These are phyloP conservation scores for Naganishia antarctica DNA, from an alignment of 768 basidiomycete species.

Conservation along the genomic window DNA sequence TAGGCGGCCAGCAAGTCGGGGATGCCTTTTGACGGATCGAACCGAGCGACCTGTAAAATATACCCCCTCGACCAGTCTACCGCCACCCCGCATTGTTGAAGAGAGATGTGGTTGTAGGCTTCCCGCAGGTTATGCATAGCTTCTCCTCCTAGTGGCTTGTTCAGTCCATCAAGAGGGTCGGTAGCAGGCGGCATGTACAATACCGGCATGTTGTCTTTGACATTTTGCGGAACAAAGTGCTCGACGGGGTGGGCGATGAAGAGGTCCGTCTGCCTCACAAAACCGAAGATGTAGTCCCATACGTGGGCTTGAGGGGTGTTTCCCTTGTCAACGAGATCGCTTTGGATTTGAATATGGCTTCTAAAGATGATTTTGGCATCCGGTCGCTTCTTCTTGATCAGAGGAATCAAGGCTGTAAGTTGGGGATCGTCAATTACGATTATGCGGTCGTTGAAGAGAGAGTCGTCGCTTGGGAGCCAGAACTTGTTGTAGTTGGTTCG, in stretches of 20 bases:
- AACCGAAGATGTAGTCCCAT: slow-evolving; percentile 92
- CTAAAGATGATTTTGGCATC: slow-evolving; percentile 85
- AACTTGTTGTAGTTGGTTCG: slow-evolving; percentile 64
- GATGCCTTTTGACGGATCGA: slow-evolving; percentile 82
- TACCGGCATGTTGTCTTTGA: slow-evolving; percentile 55
- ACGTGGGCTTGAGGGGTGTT: slow-evolving; percentile 84
- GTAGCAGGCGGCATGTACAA: slow-evolving; percentile 43
- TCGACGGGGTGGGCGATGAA: slow-evolving; percentile 89
- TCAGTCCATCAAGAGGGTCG: slow-evolving; percentile 75
- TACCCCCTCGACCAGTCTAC: slow-evolving; percentile 63
- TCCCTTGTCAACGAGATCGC: slow-evolving; percentile 73
- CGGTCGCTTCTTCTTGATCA: slow-evolving; percentile 78
- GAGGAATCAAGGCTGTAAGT: slow-evolving; percentile 83
- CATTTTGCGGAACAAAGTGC: slow-evolving; percentile 86
- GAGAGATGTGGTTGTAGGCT: slow-evolving; percentile 41
- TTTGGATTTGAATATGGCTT: slow-evolving; percentile 79
- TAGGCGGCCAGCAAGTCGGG: slow-evolving; percentile 67
- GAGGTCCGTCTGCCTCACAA: slow-evolving; percentile 79
- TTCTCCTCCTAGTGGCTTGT: slow-evolving; percentile 65
- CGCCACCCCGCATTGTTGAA: slow-evolving; percentile 42
- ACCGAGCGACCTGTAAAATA: slow-evolving; percentile 85
- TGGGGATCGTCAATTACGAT: slow-evolving; percentile 69
- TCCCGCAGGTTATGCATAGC: slow-evolving; percentile 42
- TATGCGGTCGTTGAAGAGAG: slow-evolving; percentile 55
- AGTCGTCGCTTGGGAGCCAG: slow-evolving; percentile 55